Base-by-base conservation (phyloP, 2,329 filamentous ascomycete genomes). In the Claviceps sp. region DNA sequence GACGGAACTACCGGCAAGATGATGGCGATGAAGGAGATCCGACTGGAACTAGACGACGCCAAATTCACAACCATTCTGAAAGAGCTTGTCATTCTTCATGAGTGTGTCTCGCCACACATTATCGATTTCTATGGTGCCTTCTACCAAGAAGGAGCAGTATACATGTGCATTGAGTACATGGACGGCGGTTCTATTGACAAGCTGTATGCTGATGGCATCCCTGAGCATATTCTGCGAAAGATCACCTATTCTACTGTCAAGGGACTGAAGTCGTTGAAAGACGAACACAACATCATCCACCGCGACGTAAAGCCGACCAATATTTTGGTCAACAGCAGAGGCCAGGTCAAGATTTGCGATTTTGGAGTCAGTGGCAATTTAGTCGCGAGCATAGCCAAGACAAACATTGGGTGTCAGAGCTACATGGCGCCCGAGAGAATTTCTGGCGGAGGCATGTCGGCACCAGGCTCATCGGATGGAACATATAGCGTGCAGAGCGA, bases 141-240 rank as follows among this genome's bases (percentile, higher is more conserved):
- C 66, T 98, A 96, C 75, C 93, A 98, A 64, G 93, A 98, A 71
- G 91, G 93, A 29, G 93, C 93, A 0, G 93, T 98, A 1, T 98
- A 98, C 68, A 97, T 98, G 67, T 98, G 93, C 70, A 95, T 98
- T 66, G 93, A 98, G 69, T 95, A 89, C 69, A 98, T 98, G 93
- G 90, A 98, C 64, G 93, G 93, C 46, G 93, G 93, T 7, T 97
- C 90, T 39, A 90, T 97, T 63, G 93, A 98, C 74, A 96, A 96
- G 67, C 71, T 98, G 13, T 98, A 98, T 66, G 79, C 79, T 11
- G 88, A 90, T 54, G 93, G 93, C 45, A 84, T 98, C 9, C 89
- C 93, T 0, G 93, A 98, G 65, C 80, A 79, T 43, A 83, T 98
- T 0, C 71, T 98, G 49, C 82, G 83, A 51, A 97, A 96, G 66